A percentile compares a stretch with the other conserved stretches of the same genome.
Conservation (phyloP, 73 alveolate genomes). For the Paraurostyla sp. region DNA sequence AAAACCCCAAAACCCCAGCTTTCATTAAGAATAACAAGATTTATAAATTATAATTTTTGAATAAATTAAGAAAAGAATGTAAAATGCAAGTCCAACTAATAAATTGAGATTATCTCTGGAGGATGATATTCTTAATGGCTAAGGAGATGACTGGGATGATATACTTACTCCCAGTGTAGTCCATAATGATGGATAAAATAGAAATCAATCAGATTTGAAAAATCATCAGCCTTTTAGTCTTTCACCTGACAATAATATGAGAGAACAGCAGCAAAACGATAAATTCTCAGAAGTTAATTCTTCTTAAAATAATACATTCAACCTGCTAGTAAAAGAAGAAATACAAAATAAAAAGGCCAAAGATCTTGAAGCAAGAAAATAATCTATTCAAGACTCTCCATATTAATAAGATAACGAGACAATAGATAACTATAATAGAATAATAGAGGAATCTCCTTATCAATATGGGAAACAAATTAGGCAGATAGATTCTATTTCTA, state of each 20-base stretch:
- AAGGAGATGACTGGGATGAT: slow-evolving; percentile 62
- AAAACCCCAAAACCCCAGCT: too few relatives aligned
- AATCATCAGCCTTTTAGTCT: neutral
- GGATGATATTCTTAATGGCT: slow-evolving; percentile 5
- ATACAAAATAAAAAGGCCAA: neutral
- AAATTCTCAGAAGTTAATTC: neutral
- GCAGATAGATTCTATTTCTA: slow-evolving; percentile 3
- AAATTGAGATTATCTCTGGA: slow-evolving; percentile 37
- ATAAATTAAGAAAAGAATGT: too few relatives aligned
- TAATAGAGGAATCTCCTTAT: slow-evolving; percentile 25
- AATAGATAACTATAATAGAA: neutral
- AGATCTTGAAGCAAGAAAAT: neutral
- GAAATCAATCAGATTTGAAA: neutral
- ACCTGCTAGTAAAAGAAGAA: neutral
- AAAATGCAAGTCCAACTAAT: slow-evolving; percentile 29
- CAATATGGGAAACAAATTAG: neutral
- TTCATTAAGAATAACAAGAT: too few relatives aligned
- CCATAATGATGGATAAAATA: slow-evolving; percentile 6
- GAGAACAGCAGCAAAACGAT: neutral
- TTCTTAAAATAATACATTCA: neutral
- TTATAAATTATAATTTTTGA: too few relatives aligned
- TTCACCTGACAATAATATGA: neutral
- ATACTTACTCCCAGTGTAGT: slow-evolving; percentile 50
- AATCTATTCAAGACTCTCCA: neutral
- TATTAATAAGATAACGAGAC: slow-evolving; percentile 5